phyloP scores from a whole-genome alignment of 805 yeast genomes.

The Trichomonascus vanleenenianus region DNA sequence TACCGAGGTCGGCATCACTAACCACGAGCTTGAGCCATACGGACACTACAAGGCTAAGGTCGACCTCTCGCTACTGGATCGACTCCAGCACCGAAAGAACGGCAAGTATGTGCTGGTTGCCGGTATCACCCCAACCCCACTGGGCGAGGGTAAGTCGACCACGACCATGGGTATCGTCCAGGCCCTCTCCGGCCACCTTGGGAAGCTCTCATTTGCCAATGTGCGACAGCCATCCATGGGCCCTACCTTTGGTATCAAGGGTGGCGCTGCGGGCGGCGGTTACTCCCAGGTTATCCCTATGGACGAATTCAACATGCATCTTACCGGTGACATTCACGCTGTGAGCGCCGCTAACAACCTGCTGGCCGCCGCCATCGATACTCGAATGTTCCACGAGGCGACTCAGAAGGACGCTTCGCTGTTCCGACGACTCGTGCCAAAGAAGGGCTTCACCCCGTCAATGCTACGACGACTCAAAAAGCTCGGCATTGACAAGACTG shows the following conservation, averaged over 20 bases:
- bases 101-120: constrained; percentile 91
- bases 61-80: constrained; percentile 56
- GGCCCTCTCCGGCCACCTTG: constrained; percentile 86
- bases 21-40: constrained; percentile 74
- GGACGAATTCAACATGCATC: constrained; percentile 97
- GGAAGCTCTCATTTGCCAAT: constrained; percentile 79
- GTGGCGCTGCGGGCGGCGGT: constrained; percentile 99
- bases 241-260: constrained; percentile 97
- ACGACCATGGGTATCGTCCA: constrained; percentile 96
- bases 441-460: constrained; percentile 79
- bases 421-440: constrained; percentile 81
- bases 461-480: constrained; percentile 69
- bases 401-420: constrained; percentile 79
- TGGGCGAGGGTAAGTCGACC: constrained; percentile 97
- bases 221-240: constrained; percentile 99
- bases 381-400: constrained; percentile 91
- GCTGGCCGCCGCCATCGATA: constrained; percentile 93
- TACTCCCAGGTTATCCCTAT: constrained; percentile 96
- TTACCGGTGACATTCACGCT: constrained; percentile 97
- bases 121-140: constrained; percentile 96
- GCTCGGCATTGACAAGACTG: constrained; percentile 72
- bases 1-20: constrained; percentile 69
- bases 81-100: constrained; percentile 53
- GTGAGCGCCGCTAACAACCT: constrained; percentile 89
- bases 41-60: constrained; percentile 91